Base-by-base conservation (phyloP, 805 yeast species). In the Priceomyces carsonii region DNA sequence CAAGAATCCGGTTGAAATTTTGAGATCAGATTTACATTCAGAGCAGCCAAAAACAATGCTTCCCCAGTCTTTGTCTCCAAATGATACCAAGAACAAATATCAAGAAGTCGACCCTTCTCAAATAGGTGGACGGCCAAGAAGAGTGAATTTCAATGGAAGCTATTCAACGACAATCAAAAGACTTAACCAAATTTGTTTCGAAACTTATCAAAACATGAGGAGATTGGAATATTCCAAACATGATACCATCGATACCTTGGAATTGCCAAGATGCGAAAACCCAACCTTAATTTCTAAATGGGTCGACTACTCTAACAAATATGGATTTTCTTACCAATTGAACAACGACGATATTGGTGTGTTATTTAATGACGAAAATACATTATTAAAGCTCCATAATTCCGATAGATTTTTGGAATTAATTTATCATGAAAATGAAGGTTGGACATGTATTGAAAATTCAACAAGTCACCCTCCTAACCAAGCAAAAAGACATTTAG, bases 231-330 rank as follows among this genome's bases (percentile, higher is more conserved):
- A 58, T 30, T 56, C 64, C 29, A 57, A 59, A 29, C 46, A 63
- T 38, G 65, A 60, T 15, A 47, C 50, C 33, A 46, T 58, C 40
- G 66, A 59, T 31, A 49, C 62, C 18, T 44, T 53, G 25, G 71
- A 65, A 42, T 59, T 66, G 30, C 73, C 73, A 24, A 52, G 61
- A 6, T 65, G 70, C 39, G 74, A 71, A 45, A 74, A 77, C 43
- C 95, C 90, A 8, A 75, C 79, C 13, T 77, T 86, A 41, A 80
- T 91, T 27, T 85, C 95, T 42, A 90, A 91, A 57, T 93, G 99
- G 99, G 98, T 95, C 18, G 99, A 93, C 58, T 93, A 91, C 58
- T 85, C 96, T 18, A 89, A 90, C 64, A 88, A 85, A 59, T 95
- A 91, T 61, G 99, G 99, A 1, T 82, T 93, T 55, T 86, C 96